These are phyloP conservation scores for Musa beccarii DNA, from an alignment of 176 grass and related monocot genomes.

Conservation along the genomic window DNA sequence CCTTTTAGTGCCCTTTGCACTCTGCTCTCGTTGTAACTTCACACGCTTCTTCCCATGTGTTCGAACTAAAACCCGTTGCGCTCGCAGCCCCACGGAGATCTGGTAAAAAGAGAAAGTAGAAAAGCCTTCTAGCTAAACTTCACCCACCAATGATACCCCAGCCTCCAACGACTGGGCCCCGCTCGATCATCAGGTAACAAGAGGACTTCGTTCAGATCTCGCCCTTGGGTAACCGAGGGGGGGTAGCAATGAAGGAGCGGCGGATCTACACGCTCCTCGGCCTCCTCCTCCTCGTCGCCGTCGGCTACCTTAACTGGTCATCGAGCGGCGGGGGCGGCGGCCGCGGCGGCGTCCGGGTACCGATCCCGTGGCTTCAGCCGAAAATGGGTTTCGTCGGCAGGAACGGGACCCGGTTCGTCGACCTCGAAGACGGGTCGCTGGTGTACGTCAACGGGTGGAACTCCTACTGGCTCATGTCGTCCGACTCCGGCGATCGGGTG, in stretches of 20 bases:
- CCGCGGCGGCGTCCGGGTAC: conserved; percentile 39
- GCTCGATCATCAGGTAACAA: neutral
- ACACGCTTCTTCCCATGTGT: too few species aligned
- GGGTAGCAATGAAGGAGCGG: conserved; percentile 27
- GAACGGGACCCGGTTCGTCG: conserved; percentile 56
- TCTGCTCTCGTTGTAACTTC: too few species aligned
- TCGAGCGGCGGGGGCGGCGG: conserved; percentile 6
- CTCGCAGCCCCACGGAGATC: too few species aligned
- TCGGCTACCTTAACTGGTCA: conserved; percentile 49
- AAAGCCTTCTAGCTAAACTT: too few species aligned
- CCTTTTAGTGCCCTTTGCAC: too few species aligned
- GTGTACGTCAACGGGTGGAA: conserved; percentile 94
- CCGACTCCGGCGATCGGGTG: conserved; percentile 27
- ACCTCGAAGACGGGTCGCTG: conserved; percentile 36
- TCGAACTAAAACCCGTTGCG: too few species aligned
- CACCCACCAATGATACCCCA: too few species aligned
- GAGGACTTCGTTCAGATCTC: neutral
- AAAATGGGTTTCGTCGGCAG: conserved; percentile 54
- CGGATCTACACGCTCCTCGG: conserved; percentile 54
- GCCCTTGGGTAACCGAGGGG: neutral
- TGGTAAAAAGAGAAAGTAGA: too few species aligned
- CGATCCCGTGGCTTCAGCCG: conserved; percentile 86
- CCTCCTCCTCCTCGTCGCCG: conserved; percentile 45
- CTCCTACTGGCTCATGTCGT: conserved; percentile 84
- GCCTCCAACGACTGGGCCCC: neutral